Evolutionary conservation across 2,329 filamentous ascomycete genomes (phyloP), one percentile per base, ranked within the genome.

Genomic region (Endocalyx cinctus): DNA sequence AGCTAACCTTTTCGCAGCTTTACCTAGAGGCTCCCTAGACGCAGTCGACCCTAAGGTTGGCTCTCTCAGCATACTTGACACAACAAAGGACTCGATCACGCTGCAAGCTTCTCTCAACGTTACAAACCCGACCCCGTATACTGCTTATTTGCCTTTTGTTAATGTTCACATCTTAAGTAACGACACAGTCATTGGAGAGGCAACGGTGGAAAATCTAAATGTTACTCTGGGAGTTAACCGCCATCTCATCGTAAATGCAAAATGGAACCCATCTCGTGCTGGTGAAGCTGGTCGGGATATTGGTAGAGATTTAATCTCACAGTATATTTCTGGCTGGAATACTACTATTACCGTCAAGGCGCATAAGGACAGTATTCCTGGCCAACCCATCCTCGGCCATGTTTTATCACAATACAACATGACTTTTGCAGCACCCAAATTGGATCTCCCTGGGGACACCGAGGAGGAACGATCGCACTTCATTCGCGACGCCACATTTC

Each of bases 91-190:
- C 3, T 84, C 84, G 4, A 68, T 96, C 29, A 77, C 74, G 14
- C 63, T 97, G 22, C 70, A 79, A 50, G 84, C 85, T 11, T 63
- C 69, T 25, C 71, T 94, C 50, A 94, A 92, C 54, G 72, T 95
- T 39, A 94, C 86, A 4, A 98, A 98, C 52, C 89, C 90, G 2
- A 94, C 89, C 0, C 74, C 81, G 4, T 96, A 97, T 57, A 81
- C 85, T 5, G 89, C 87, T 4, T 69, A 68, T 3, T 69, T 97
- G n/a, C 90, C 90, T 2, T 90, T 79, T 42, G 62, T 87, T 43
- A 88, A 84, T 54, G 72, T 94, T 27, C 77, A 88, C 41, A 63
- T 97, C 26, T 57, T 85, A 18, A 79, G 78, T 48, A 89, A 94
- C 48, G 78, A 72, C 10, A 82, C 82, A 1, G 57, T 84, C 6